These are phyloP conservation scores for Chamaenerion angustifolium DNA, from an alignment of 345 rosid species.

Conservation along the genomic window DNA sequence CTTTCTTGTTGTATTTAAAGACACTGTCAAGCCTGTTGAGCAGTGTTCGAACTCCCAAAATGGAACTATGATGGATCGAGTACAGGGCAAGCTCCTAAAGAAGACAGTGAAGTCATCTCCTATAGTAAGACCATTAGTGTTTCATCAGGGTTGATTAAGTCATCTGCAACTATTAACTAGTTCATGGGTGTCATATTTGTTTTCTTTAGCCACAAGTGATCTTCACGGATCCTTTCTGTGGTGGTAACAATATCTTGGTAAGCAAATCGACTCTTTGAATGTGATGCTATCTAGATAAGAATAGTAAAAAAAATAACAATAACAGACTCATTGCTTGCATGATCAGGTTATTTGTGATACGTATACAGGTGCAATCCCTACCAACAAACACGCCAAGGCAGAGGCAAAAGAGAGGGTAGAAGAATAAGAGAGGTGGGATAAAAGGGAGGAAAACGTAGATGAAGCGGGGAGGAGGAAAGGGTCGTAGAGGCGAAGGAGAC, in stretches of 20 bases:
- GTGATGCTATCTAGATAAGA: background rate
- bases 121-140: conserved; percentile 90
- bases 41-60: conserved; percentile 95
- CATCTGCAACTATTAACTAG: no score
- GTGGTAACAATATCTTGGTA: conserved; percentile 94
- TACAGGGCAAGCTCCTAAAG: conserved; percentile 95
- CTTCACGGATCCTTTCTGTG: conserved; percentile 92
- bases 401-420: no score
- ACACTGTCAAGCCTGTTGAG: conserved; percentile 66
- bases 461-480: no score
- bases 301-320: background rate
- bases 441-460: no score
- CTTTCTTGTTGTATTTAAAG: conserved; percentile 16
- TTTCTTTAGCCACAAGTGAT: conserved; percentile 77
- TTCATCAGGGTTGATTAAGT: no score
- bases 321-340: conserved; percentile 1
- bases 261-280: conserved; percentile 8
- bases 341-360: conserved; percentile 75
- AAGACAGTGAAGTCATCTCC: conserved; percentile 94
- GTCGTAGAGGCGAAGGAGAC: no score
- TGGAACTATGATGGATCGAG: conserved; percentile 99
- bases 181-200: background rate
- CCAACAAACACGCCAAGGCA: conserved; percentile 88
- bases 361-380: conserved; percentile 94
- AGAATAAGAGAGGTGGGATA: no score